These are phyloP conservation scores for Artemisia annua DNA, from an alignment of 129 eudicot species.

Conservation along the genomic window DNA sequence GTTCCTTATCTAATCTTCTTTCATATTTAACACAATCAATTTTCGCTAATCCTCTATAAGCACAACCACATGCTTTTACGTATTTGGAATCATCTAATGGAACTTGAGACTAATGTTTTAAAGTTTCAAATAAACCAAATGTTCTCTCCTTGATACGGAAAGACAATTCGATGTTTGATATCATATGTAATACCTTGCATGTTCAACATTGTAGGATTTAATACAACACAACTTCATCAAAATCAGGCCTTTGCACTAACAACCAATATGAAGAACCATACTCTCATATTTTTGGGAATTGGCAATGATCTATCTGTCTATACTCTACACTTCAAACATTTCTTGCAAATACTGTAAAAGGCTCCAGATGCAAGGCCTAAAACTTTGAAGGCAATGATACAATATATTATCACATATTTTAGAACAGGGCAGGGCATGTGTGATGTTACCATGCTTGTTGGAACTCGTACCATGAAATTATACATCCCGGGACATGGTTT, in stretches of 20 bases:
- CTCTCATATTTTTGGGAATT: neutral
- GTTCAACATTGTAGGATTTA: neutral
- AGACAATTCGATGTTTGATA: neutral
- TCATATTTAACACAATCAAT: neutral
- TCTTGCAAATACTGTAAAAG: constrained; percentile 16
- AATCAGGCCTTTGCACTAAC: constrained; percentile 1
- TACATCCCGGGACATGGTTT: neutral
- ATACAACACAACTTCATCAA: neutral
- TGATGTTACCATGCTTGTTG: constrained; percentile 15
- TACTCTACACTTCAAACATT: neutral
- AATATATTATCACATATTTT: constrained; percentile 16
- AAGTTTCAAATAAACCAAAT: neutral
- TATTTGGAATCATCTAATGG: constrained; percentile 7
- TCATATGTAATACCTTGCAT: neutral
- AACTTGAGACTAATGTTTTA: constrained; percentile 9
- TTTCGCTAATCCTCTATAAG: neutral
- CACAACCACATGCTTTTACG: neutral
- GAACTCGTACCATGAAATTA: neutral
- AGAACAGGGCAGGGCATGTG: constrained; percentile 9
- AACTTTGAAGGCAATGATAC: constrained; percentile 5
- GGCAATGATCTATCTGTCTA: constrained; percentile 5
- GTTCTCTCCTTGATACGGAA: constrained; percentile 2
- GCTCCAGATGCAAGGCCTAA: constrained; percentile 13
- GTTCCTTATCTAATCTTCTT: neutral
- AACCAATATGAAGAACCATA: neutral